phyloP scores from a whole-genome alignment of 352 stramenopile genomes.

The Globisporangium megalacanthum region DNA sequence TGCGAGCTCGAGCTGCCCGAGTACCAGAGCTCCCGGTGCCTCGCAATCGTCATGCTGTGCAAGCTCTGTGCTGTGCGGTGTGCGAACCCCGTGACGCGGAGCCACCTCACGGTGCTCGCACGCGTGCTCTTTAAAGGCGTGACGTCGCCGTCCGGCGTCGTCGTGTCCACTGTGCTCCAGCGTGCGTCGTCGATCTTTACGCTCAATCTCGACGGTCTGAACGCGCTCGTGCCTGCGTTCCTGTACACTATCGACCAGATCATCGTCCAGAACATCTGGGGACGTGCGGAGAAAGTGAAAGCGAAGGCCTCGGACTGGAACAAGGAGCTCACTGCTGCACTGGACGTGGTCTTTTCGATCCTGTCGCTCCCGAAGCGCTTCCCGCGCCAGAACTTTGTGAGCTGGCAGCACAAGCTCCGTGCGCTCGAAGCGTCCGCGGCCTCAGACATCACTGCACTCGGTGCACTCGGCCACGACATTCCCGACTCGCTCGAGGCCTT shows the following conservation, averaged over 20 bases:
- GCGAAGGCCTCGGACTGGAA: conserved; percentile 76
- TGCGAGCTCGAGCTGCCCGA: conserved; percentile 66
- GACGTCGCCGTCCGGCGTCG: conserved; percentile 58
- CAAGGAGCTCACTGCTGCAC: conserved; percentile 65
- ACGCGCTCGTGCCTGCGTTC: conserved; percentile 75
- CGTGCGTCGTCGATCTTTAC: conserved; percentile 72
- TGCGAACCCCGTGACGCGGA: conserved; percentile 49
- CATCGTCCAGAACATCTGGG: conserved; percentile 80
- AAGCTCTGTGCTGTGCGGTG: conserved; percentile 71
- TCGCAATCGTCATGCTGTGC: conserved; percentile 74
- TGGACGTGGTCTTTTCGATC: conserved; percentile 77
- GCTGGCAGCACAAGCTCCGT: conserved; percentile 68
- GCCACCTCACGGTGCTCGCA: conserved; percentile 58
- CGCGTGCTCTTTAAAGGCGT: conserved; percentile 76
- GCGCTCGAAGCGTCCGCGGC: conserved; percentile 1
- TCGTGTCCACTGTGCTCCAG: conserved; percentile 79
- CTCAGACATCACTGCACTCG: conserved; percentile 21
- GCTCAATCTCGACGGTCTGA: conserved; percentile 71
- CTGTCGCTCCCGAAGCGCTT: conserved; percentile 68
- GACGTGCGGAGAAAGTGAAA: conserved; percentile 54
- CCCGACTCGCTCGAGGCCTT: conserved; percentile 64
- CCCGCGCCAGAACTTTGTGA: conserved; percentile 70
- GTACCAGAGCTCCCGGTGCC: conserved; percentile 72
- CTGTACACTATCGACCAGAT: conserved; percentile 79
- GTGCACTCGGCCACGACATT: conserved; percentile 57